These are phyloP conservation scores for Pythium coloratum DNA, from an alignment of 352 stramenopile species.

Conservation along the genomic window DNA sequence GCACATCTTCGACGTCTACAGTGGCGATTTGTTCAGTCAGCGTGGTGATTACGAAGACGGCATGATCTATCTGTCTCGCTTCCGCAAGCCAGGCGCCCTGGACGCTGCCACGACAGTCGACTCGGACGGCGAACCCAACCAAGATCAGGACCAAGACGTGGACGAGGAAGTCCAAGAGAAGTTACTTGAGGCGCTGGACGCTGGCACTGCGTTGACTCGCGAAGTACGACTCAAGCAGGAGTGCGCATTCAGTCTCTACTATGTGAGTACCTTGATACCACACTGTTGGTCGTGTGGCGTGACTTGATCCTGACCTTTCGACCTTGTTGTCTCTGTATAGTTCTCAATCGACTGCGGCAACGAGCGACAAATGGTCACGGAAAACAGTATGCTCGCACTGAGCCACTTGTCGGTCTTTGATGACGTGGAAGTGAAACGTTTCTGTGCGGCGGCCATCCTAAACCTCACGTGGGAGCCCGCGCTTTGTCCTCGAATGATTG, in stretches of 20 bases:
- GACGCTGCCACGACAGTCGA: constrained; percentile 28
- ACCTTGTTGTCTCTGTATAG: constrained; percentile 14
- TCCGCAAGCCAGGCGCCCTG: constrained; percentile 55
- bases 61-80: constrained; percentile 88
- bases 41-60: constrained; percentile 82
- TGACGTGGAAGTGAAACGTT: constrained; percentile 79
- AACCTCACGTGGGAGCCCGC: constrained; percentile 66
- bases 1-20: constrained; percentile 63
- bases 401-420: constrained; percentile 77
- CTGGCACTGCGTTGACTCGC: constrained; percentile 37
- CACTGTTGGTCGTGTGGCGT: background rate
- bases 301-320: background rate
- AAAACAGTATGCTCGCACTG: constrained; percentile 75
- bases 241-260: constrained; percentile 80
- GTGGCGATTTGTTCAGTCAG: constrained; percentile 82
- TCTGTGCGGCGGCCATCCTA: constrained; percentile 77
- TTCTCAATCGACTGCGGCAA: constrained; percentile 67
- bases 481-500: constrained; percentile 56
- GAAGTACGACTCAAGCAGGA: constrained; percentile 80
- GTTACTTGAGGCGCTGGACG: constrained; percentile 47
- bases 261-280: constrained; percentile 33
- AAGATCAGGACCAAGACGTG: constrained; percentile 32
- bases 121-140: constrained; percentile 33
- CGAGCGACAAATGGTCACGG: constrained; percentile 72
- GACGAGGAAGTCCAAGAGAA: constrained; percentile 60